These are phyloP conservation scores for Flueggea neowawraea DNA, from an alignment of 441 rosid species.

Conservation along the genomic window DNA sequence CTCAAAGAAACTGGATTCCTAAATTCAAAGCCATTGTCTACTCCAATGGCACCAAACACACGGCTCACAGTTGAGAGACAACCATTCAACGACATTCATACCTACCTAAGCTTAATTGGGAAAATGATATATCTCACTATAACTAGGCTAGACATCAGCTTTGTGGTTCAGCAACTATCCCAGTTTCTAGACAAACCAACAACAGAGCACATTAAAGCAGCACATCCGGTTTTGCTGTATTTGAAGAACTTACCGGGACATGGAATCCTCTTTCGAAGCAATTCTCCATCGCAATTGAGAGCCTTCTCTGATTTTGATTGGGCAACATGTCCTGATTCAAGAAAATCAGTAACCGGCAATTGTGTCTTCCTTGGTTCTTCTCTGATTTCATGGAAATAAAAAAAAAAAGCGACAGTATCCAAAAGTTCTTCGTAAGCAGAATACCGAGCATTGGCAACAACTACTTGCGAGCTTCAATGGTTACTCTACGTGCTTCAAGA, in stretches of 20 bases:
- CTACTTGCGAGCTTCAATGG: slow-evolving; percentile 3
- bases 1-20: no score
- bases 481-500: neutral
- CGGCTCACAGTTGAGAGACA: neutral
- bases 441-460: neutral
- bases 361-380: neutral
- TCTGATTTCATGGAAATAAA: slow-evolving; percentile 2
- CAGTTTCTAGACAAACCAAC: no score
- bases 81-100: no score
- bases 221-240: neutral
- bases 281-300: no score
- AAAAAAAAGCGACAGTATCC: slow-evolving; percentile 1
- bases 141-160: no score
- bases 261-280: neutral
- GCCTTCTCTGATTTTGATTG: slow-evolving; percentile 1
- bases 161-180: no score
- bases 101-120: no score
- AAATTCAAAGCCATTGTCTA: no score
- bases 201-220: neutral
- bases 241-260: neutral
- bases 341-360: neutral
- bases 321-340: neutral
- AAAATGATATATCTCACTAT: no score
- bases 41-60: no score
- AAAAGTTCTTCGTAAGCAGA: neutral